A percentile compares a stretch with the other conserved stretches of the same genome.
Conservation (phyloP, 768 basidiomycete species). For the Pilatotrama ljubarskyi region DNA sequence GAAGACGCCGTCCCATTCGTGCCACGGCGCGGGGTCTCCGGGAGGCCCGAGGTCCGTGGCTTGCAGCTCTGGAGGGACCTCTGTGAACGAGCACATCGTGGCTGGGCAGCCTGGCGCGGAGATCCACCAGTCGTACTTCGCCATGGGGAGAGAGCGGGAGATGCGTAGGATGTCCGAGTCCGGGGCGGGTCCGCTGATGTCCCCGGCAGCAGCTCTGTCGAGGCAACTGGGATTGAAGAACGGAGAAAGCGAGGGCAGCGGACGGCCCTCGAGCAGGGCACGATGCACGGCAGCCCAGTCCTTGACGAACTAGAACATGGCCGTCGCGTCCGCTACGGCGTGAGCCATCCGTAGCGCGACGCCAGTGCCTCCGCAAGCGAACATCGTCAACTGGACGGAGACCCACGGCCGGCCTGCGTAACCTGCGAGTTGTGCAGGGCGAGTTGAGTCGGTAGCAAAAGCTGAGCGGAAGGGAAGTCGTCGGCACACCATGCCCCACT, state of each 20-base stretch:
- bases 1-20: slow-evolving; percentile 12
- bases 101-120: slow-evolving; percentile 8
- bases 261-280: slow-evolving; percentile 5
- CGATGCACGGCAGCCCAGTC: slow-evolving; percentile 37
- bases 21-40: slow-evolving; percentile 7
- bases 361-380: slow-evolving; percentile 30
- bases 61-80: slow-evolving; percentile 5
- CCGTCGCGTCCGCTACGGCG: slow-evolving; percentile 39
- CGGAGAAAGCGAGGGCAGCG: slow-evolving; percentile 25
- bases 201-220: slow-evolving; percentile 33
- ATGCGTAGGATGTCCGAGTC: slow-evolving; percentile 27
- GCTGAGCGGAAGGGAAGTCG: not conserved
- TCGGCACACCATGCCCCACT: slow-evolving; percentile 6
- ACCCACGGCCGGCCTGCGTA: slow-evolving; percentile 31
- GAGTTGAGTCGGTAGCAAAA: not conserved
- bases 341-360: slow-evolving; percentile 38
- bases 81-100: not conserved
- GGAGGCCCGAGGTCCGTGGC: not conserved
- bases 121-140: slow-evolving; percentile 16
- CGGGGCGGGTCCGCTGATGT: slow-evolving; percentile 30
- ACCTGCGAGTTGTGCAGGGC: slow-evolving; percentile 5
- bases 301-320: slow-evolving; percentile 35
- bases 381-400: slow-evolving; percentile 37
- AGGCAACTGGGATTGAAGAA: slow-evolving; percentile 34
- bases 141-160: slow-evolving; percentile 10